Conservation (phyloP, 139 green algal species). For the Coelastrella sp. region DNA sequence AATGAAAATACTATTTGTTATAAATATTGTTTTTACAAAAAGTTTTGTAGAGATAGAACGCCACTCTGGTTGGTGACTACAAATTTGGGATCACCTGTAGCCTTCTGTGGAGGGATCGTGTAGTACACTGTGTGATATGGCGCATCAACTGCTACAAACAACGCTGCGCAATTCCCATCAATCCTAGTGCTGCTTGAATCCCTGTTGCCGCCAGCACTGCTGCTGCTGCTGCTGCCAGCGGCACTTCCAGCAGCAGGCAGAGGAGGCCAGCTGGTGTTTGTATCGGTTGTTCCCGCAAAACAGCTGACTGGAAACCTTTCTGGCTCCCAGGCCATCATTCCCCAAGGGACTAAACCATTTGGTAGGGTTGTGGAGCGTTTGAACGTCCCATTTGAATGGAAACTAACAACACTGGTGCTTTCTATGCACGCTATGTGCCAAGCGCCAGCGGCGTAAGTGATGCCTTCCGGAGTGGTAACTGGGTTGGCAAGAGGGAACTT, state of each 20-base stretch:
- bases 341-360: slow-evolving; percentile 12
- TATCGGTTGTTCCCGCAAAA: too few relatives aligned
- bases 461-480: background rate
- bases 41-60: too few relatives aligned
- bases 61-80: too few relatives aligned
- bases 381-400: background rate
- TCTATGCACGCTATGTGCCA: background rate
- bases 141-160: slow-evolving; percentile 20
- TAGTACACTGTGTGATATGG: background rate
- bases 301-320: background rate
- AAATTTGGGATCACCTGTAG: background rate
- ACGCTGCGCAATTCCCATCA: background rate
- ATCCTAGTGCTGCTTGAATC: too few relatives aligned
- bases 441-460: background rate
- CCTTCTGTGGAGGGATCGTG: background rate
- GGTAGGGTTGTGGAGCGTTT: background rate
- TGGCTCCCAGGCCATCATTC: background rate
- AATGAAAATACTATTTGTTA: too few relatives aligned
- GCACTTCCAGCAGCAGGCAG: too few relatives aligned
- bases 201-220: too few relatives aligned
- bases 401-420: background rate
- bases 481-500: background rate
- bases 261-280: too few relatives aligned
- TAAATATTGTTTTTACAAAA: too few relatives aligned
- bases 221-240: too few relatives aligned